Evolutionary conservation across 331 rosid genomes (phyloP), one percentile per base, ranked within the genome.

Genomic region (Spiraea crenata): DNA sequence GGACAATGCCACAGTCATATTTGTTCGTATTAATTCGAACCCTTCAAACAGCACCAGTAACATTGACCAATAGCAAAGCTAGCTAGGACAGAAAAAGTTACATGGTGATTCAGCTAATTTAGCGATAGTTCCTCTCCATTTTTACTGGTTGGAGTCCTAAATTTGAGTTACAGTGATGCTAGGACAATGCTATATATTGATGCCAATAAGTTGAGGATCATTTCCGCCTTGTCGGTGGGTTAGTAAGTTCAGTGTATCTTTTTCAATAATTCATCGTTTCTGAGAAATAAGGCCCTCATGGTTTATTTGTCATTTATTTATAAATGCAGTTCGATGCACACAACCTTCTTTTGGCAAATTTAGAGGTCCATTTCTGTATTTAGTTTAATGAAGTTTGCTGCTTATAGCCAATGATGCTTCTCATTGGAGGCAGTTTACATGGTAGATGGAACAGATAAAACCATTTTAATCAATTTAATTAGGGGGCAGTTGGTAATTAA

Each of bases 21-120:
- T 25, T 74, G 25, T 6, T 15, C 17, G 40, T 19, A 17, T 35
- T 54, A 40, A 54, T 45, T n/a, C 19, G 34, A 45, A n/a, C 38
- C 6, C 54, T 54, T 14, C 40, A 68, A 51, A 37, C 35, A 37
- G 64, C 7, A 59, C 20, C 45, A 1, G 20, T 12, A 1, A 0
- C 60, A 25, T 62, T n/a, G 50, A n/a, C 79, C 81, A 80, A 67
- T 77, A 75, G 68, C 42, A 64, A 31, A 31, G 10, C 48, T 54
- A 31, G 10, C 48, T 54, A 13, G 25, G 65, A 56, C 67, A 1
- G 31, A 25, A 25, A 25, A 25, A 25, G 31, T 25, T 0, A 25
- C 31, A 25, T 25, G 31, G 1, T 25, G 31, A 25, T 25, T 25
- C 31, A 25, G 31, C 31, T 25, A 25, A 2, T 2, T 25, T 25